phyloP scores from a whole-genome alignment of 345 rosid genomes.

The Pugionium dolabratum region DNA sequence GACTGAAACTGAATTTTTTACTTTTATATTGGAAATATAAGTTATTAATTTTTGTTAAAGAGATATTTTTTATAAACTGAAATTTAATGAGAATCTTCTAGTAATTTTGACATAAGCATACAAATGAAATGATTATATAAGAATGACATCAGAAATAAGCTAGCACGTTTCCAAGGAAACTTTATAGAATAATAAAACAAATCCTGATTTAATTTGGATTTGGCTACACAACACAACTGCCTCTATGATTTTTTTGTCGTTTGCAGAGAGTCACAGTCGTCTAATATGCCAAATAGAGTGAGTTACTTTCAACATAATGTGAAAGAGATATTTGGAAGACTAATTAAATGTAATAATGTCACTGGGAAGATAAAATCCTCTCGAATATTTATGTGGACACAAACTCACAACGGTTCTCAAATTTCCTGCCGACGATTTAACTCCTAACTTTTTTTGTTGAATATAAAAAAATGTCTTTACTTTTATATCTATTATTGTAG shows the following conservation, averaged over 20 bases:
- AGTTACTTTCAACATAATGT: conserved; percentile 13
- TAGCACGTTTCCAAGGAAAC: background rate
- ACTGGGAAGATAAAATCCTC: background rate
- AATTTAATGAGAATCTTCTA: background rate
- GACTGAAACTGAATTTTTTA: too few species aligned
- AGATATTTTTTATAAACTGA: too few species aligned
- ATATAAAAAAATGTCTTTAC: background rate
- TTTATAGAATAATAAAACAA: background rate
- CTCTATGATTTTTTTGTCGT: background rate
- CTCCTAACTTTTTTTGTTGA: background rate
- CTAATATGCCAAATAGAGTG: conserved; percentile 35
- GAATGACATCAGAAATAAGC: conserved; percentile 18
- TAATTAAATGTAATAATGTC: background rate
- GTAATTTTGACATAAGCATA: background rate
- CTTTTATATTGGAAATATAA: too few species aligned
- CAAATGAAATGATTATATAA: background rate
- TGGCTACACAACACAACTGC: background rate
- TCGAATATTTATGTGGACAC: conserved; percentile 21
- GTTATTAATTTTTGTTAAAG: too few species aligned
- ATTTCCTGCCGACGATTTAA: conserved; percentile 1
- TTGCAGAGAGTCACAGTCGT: conserved; percentile 27
- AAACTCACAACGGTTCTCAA: background rate
- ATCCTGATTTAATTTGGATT: background rate
- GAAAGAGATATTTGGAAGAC: conserved; percentile 21
- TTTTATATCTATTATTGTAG: background rate